Evolutionary conservation across 164 flowering plant species (phyloP).

Genomic region (Paratinospora sagittata): DNA sequence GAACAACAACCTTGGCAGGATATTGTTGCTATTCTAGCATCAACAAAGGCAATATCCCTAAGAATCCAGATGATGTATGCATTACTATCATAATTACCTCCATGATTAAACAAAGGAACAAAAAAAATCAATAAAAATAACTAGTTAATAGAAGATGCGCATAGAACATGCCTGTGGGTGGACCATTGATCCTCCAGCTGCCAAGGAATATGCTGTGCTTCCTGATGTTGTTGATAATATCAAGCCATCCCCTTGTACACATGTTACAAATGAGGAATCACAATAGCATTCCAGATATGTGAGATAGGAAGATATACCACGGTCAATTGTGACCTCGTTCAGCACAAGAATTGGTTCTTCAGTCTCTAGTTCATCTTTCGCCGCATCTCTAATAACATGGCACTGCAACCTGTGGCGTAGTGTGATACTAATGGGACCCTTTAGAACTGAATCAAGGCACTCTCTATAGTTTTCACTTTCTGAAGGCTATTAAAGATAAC

Average conservation of each 20-base stretch:
- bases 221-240: slow-evolving; percentile 95
- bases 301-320: slow-evolving; percentile 91
- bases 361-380: slow-evolving; percentile 69
- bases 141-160: neutral
- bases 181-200: slow-evolving; percentile 99
- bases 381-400: slow-evolving; percentile 68
- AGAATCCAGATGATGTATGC: neutral
- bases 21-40: neutral
- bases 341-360: slow-evolving; percentile 85
- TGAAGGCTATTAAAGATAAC: slow-evolving; percentile 49
- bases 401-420: slow-evolving; percentile 87
- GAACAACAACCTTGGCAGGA: no score
- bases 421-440: slow-evolving; percentile 89
- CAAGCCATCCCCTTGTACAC: slow-evolving; percentile 96
- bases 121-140: slow-evolving; percentile 3
- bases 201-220: slow-evolving; percentile 96
- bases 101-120: neutral
- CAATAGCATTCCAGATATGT: slow-evolving; percentile 94
- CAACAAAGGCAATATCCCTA: no score
- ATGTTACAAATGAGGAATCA: slow-evolving; percentile 79
- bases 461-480: slow-evolving; percentile 84
- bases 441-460: slow-evolving; percentile 60
- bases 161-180: slow-evolving; percentile 79
- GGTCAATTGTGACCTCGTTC: slow-evolving; percentile 97
- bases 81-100: neutral